Percentiles rank a stretch among this genome's conserved stretches.
phyloP scores from a whole-genome alignment of 805 yeast genomes.

The Kodamaea laetipori region DNA sequence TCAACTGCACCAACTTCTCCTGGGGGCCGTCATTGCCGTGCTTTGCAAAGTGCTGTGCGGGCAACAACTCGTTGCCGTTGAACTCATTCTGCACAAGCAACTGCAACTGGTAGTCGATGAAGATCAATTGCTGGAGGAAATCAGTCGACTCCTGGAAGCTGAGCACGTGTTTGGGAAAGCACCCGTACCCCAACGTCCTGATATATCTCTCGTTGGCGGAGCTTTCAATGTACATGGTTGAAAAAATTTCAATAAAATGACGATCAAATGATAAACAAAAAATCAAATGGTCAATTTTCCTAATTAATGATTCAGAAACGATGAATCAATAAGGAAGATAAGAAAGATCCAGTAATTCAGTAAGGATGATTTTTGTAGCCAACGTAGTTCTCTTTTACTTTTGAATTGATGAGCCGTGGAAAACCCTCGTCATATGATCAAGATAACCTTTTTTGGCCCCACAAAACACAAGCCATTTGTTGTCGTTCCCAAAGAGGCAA shows the following conservation, averaged over 20 bases:
- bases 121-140: slow-evolving; percentile 36
- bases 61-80: slow-evolving; percentile 26
- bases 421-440: no score
- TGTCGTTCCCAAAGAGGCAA: no score
- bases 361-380: no score
- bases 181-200: slow-evolving; percentile 35
- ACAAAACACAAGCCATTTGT: no score
- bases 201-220: slow-evolving; percentile 28
- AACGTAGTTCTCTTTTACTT: no score
- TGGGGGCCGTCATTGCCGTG: slow-evolving; percentile 14
- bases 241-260: not conserved
- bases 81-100: slow-evolving; percentile 32
- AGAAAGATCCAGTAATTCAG: no score
- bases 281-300: no score
- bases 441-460: no score
- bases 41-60: slow-evolving; percentile 13
- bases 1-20: slow-evolving; percentile 29
- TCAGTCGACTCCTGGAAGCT: slow-evolving; percentile 37
- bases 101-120: slow-evolving; percentile 42
- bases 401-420: no score
- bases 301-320: no score
- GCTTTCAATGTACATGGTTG: slow-evolving; percentile 5
- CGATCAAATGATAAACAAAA: not conserved
- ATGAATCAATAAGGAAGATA: no score
- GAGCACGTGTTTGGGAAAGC: slow-evolving; percentile 38